phyloP scores from a whole-genome alignment of 78 protist species.

The Polysphondylium violaceum region DNA sequence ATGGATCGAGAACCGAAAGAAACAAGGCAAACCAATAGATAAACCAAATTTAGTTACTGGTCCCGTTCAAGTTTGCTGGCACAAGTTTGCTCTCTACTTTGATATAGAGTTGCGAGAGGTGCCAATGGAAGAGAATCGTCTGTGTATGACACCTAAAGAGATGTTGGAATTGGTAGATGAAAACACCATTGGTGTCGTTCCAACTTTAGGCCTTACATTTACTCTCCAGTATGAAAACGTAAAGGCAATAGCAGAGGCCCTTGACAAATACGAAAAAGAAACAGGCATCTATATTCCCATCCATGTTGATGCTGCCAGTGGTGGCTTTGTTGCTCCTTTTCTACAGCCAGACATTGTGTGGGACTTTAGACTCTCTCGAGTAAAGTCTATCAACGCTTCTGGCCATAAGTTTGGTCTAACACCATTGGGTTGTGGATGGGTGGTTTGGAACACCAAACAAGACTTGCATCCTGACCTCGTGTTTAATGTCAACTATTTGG shows the following conservation, averaged over 20 bases:
- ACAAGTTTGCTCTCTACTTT: constrained; percentile 56
- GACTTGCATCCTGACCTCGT: constrained; percentile 43
- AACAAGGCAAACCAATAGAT: constrained; percentile 21
- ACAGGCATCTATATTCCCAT: constrained; percentile 60
- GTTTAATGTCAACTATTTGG: constrained; percentile 62
- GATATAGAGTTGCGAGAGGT: constrained; percentile 55
- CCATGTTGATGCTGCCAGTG: constrained; percentile 85
- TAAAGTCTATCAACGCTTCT: constrained; percentile 44
- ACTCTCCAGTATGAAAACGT: constrained; percentile 74
- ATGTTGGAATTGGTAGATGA: constrained; percentile 43
- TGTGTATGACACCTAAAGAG: constrained; percentile 49
- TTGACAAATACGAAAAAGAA: constrained; percentile 36
- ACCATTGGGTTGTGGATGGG: constrained; percentile 66
- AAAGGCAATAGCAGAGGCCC: constrained; percentile 8
- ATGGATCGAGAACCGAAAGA: constrained; percentile 41
- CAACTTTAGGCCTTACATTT: constrained; percentile 65
- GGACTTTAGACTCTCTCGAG: constrained; percentile 76
- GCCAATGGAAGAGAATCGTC: constrained; percentile 14
- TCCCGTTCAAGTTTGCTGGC: constrained; percentile 76
- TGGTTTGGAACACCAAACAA: constrained; percentile 31
- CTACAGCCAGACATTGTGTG: constrained; percentile 20
- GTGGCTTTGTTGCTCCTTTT: constrained; percentile 84
- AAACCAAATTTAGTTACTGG: constrained; percentile 58
- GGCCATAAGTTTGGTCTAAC: constrained; percentile 79
- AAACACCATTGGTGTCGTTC: constrained; percentile 68